These are phyloP conservation scores for Syzygium aromaticum DNA, from an alignment of 345 rosid species.

Conservation along the genomic window DNA sequence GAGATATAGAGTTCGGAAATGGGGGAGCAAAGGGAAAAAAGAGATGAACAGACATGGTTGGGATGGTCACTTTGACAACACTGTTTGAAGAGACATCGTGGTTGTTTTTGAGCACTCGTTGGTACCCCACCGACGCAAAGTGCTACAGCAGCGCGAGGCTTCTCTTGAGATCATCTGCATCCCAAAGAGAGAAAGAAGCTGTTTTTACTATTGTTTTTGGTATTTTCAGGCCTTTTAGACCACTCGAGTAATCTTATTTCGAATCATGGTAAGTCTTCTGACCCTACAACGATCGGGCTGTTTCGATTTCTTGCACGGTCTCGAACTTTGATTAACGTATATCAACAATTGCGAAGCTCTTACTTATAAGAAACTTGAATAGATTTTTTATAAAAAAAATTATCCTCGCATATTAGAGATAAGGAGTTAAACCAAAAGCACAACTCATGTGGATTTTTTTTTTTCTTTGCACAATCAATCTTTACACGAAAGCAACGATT, in stretches of 20 bases:
- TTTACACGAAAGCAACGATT: background rate
- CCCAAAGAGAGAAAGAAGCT: background rate
- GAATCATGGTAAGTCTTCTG: background rate
- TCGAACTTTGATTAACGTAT: background rate
- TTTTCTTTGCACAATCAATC: background rate
- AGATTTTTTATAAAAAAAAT: background rate
- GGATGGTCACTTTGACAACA: background rate
- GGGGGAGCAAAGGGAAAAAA: background rate
- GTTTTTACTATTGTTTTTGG: background rate
- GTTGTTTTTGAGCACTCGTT: background rate
- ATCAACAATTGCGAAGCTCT: background rate
- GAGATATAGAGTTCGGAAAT: background rate
- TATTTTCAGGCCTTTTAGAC: background rate
- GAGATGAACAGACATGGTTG: background rate
- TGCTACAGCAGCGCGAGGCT: background rate
- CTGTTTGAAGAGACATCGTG: background rate
- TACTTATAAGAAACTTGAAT: background rate
- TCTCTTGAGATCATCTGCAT: background rate
- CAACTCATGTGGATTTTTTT: background rate
- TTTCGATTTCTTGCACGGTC: background rate
- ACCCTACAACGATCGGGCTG: background rate
- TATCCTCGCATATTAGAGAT: background rate
- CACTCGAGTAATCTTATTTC: background rate
- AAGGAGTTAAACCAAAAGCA: background rate
- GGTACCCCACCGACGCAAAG: background rate